These are phyloP conservation scores for Dunaliella salina DNA, from an alignment of 163 green algal species.

Conservation along the genomic window DNA sequence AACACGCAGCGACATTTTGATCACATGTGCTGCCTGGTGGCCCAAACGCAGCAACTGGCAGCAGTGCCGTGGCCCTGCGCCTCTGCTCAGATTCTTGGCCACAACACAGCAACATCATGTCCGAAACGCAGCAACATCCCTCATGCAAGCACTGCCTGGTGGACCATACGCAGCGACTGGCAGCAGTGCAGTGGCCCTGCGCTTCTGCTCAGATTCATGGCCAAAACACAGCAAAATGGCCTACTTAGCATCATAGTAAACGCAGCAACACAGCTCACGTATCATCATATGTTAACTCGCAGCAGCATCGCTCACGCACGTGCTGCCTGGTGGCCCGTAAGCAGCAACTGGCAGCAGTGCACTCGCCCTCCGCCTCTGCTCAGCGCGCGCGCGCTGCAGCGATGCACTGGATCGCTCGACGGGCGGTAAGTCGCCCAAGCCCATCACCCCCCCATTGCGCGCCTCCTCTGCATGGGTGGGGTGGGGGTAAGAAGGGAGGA, in stretches of 20 bases:
- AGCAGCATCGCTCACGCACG: conserved; percentile 10
- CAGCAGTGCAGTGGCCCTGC: conserved; percentile 39
- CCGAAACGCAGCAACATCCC: neutral
- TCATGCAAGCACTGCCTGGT: conserved; percentile 45
- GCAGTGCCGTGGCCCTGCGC: conserved; percentile 26
- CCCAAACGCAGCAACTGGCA: too few species aligned
- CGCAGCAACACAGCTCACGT: too few species aligned
- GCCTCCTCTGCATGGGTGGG: neutral
- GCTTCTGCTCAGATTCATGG: too few species aligned
- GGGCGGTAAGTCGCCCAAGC: conserved; percentile 51
- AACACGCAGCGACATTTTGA: too few species aligned
- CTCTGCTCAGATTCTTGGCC: too few species aligned
- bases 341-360: conserved; percentile 61
- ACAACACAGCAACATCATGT: too few species aligned
- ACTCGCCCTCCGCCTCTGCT: conserved; percentile 4
- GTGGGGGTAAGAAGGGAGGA: too few species aligned
- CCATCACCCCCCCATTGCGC: neutral
- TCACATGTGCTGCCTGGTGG: too few species aligned
- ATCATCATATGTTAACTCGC: too few species aligned
- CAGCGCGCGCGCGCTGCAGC: neutral
- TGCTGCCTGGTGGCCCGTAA: conserved; percentile 71
- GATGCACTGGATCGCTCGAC: conserved; percentile 10
- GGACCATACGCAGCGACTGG: conserved; percentile 26
- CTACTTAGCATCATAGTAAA: too few species aligned
- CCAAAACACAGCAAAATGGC: too few species aligned